A percentile compares a stretch with the other conserved stretches of the same genome.
phyloP scores from a whole-genome alignment of 1,284 basidiomycete genomes.

The Ustanciosporium gigantosporum region DNA sequence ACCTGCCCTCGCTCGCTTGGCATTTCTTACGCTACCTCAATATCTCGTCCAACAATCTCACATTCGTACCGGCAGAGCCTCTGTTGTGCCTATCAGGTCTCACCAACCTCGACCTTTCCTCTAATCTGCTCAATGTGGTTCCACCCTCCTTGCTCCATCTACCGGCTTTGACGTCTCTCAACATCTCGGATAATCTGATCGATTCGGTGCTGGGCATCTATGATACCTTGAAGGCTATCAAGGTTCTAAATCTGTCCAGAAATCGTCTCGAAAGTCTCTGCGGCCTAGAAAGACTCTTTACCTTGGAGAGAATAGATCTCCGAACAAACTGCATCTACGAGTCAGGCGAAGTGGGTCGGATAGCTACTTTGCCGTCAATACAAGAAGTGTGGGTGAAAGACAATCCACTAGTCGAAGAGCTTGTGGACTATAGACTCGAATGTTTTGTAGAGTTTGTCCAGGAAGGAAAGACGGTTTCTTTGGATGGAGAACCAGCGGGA shows the following conservation, averaged over 20 bases:
- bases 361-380: slow-evolving; percentile 76
- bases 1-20: slow-evolving; percentile 74
- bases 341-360: slow-evolving; percentile 78
- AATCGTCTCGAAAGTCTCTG: slow-evolving; percentile 92
- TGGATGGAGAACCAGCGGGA: slow-evolving; percentile 76
- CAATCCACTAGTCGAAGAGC: slow-evolving; percentile 45
- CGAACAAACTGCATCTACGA: slow-evolving; percentile 80
- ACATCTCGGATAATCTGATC: slow-evolving; percentile 92
- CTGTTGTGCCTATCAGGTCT: slow-evolving; percentile 65
- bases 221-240: slow-evolving; percentile 32
- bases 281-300: slow-evolving; percentile 83
- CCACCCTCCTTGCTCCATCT: slow-evolving; percentile 76
- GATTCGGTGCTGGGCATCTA: slow-evolving; percentile 82
- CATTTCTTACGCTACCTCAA: slow-evolving; percentile 75
- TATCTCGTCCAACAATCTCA: slow-evolving; percentile 79
- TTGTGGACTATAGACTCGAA: slow-evolving; percentile 69
- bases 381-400: slow-evolving; percentile 53
- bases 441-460: slow-evolving; percentile 81
- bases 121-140: slow-evolving; percentile 62
- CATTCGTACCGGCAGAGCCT: slow-evolving; percentile 71
- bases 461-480: slow-evolving; percentile 68
- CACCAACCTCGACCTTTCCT: slow-evolving; percentile 61
- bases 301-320: slow-evolving; percentile 83
- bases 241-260: slow-evolving; percentile 49
- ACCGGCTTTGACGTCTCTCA: slow-evolving; percentile 79